Base-by-base conservation (phyloP, 192 early-diverging fungal genomes). In the Linderina pennispora region DNA sequence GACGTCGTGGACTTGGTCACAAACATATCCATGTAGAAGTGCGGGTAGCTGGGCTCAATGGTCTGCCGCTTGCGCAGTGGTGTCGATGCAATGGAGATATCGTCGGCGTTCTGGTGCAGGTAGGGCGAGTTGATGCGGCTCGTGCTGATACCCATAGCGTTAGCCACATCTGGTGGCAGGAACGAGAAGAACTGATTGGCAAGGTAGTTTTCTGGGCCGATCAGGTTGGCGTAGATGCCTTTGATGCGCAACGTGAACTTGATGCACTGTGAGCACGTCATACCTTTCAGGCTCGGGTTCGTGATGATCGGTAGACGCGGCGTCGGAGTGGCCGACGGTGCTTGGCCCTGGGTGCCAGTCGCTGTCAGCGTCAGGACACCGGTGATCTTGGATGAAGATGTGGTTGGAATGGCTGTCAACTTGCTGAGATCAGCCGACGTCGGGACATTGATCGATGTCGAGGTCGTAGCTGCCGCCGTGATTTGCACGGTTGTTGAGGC, bases 21-120 rank as follows among this genome's bases (percentile, higher is more conserved):
- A 11, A 55, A 63, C 39, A 71, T 20, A 32, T 55, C 59, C 51
- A 71, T 63, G 42, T 71, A 71, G 56, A 59, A 63, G 48, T 71
- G 60, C 0, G 60, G 60, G 17, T 5, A 33, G 10, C 26, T 14
- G 1, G 48, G 35, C 17, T 48, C 56, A 24, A 28, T 17, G 17
- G 28, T 35, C 11, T 60, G 60, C 16, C 38, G 39, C 17, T 43
- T 31, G 19, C 55, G 33, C 19, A 48, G 43, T 7, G 50, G 54
- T 5, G 39, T 18, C 22, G 40, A 48, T 38, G 44, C 39, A 4
- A 42, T 36, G 11, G 36, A 19, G 16, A 63, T 52, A 4, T 55
- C 52, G 13, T 63, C 35, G 7, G 48, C 55, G 3, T 33, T 41
- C 0, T 55, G 60, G 52, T 59, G 59, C 19, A 71, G 63, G 52